These are phyloP conservation scores for Pontederia crassipes DNA, from an alignment of 176 grass and related monocot genomes.

Conservation along the genomic window DNA sequence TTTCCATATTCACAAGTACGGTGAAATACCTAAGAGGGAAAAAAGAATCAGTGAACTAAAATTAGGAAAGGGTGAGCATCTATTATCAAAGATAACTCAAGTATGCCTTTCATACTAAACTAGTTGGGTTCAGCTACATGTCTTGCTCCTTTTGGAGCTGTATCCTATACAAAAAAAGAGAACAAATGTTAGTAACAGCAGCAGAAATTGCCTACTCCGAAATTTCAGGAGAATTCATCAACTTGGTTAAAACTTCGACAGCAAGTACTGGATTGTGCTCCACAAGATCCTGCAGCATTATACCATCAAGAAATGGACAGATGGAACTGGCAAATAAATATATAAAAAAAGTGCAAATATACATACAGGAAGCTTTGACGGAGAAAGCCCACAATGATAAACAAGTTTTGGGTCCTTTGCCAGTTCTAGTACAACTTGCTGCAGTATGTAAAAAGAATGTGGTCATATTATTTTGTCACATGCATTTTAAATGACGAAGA, in stretches of 20 bases:
- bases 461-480: no score
- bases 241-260: conserved; percentile 80
- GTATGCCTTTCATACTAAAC: background rate
- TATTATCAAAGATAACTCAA: no score
- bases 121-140: no score
- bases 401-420: conserved; percentile 82
- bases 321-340: conserved; percentile 10
- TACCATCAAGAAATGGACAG: background rate
- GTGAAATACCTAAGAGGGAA: conserved; percentile 64
- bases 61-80: conserved; percentile 6
- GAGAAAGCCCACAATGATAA: conserved; percentile 76
- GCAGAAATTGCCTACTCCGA: conserved; percentile 39
- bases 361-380: conserved; percentile 71
- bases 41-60: conserved; percentile 11
- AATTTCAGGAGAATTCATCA: conserved; percentile 77
- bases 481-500: no score
- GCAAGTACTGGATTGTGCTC: conserved; percentile 80
- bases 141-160: no score
- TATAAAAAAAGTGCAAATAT: background rate
- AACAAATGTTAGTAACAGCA: background rate
- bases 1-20: conserved; percentile 86
- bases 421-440: conserved; percentile 68
- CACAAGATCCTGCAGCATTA: conserved; percentile 66
- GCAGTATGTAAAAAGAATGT: conserved; percentile 14
- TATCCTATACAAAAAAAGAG: no score